Percentiles rank a stretch among this genome's conserved stretches.
Conservation (phyloP, 768 basidiomycete genomes). For the Mycena alexandri region DNA sequence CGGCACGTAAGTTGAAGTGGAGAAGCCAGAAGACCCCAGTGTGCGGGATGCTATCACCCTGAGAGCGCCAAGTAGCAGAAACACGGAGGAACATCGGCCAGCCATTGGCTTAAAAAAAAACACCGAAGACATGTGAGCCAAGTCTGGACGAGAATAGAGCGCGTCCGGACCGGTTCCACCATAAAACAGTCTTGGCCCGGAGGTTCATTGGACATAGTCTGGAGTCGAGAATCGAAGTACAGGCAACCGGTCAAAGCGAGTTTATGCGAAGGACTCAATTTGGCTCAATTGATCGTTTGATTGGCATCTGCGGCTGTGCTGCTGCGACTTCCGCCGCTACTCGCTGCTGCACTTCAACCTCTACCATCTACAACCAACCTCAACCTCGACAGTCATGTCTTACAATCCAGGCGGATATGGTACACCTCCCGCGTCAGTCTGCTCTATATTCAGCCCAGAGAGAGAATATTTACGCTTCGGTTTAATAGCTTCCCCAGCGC, state of each 20-base stretch:
- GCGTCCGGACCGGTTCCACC: too few relatives aligned
- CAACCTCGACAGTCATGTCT: slow-evolving; percentile 14
- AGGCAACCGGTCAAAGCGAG: slow-evolving; percentile 1
- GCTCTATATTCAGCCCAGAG: not conserved
- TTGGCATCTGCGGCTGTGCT: too few relatives aligned
- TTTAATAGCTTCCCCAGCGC: slow-evolving; percentile 30
- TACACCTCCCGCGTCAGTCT: slow-evolving; percentile 12
- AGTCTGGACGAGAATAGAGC: too few relatives aligned
- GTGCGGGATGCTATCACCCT: slow-evolving; percentile 2
- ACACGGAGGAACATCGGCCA: not conserved
- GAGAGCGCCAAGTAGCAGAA: not conserved
- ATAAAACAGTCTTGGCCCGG: not conserved
- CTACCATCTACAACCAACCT: not conserved
- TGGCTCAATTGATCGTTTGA: too few relatives aligned
- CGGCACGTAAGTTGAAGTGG: slow-evolving; percentile 12
- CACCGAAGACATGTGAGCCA: too few relatives aligned
- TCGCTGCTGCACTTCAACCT: not conserved
- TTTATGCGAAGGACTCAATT: not conserved
- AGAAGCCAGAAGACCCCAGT: too few relatives aligned
- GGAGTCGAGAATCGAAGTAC: not conserved
- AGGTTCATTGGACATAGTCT: not conserved
- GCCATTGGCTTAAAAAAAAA: too few relatives aligned
- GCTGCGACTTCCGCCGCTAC: too few relatives aligned
- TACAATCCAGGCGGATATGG: slow-evolving; percentile 23
- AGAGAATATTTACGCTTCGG: not conserved